phyloP scores from a whole-genome alignment of 176 grass and related monocot species.

The Zea luxurians region DNA sequence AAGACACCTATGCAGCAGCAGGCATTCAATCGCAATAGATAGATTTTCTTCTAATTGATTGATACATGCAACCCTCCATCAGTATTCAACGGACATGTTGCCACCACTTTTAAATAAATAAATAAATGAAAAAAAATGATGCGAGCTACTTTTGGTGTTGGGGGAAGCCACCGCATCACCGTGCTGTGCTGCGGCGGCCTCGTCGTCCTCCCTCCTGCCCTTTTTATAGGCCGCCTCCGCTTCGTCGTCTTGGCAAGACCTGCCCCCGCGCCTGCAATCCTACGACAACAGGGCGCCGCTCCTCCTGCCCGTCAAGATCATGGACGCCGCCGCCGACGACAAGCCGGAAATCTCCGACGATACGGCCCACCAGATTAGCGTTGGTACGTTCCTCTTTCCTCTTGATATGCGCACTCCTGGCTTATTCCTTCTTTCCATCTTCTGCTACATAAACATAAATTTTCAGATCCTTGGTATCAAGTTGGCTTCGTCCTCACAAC shows the following conservation, averaged over 20 bases:
- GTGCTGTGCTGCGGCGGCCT: background rate
- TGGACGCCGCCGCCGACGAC: slow-evolving; percentile 30
- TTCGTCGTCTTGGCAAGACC: background rate
- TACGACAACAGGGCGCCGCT: background rate
- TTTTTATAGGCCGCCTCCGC: slow-evolving; percentile 30
- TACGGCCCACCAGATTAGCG: slow-evolving; percentile 56
- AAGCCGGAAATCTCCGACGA: slow-evolving; percentile 42
- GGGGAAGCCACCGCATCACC: slow-evolving; percentile 1
- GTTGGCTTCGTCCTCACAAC: slow-evolving; percentile 89
- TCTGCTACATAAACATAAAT: background rate
- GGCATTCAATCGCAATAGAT: background rate
- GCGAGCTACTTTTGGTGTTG: slow-evolving; percentile 21
- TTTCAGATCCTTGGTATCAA: slow-evolving; percentile 99
- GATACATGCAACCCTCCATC: background rate
- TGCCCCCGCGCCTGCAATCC: background rate
- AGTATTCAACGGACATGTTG: background rate
- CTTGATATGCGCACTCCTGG: background rate
- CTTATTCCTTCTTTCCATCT: background rate
- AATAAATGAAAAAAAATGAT: background rate
- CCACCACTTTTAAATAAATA: background rate
- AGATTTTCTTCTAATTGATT: slow-evolving; percentile 1
- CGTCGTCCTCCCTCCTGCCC: background rate
- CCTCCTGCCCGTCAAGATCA: slow-evolving; percentile 35
- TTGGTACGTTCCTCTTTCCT: slow-evolving; percentile 28
- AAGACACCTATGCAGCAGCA: background rate